Evolutionary conservation across 2,329 filamentous ascomycete species (phyloP).

Genomic region (Pseudogymnoascus sp.): DNA sequence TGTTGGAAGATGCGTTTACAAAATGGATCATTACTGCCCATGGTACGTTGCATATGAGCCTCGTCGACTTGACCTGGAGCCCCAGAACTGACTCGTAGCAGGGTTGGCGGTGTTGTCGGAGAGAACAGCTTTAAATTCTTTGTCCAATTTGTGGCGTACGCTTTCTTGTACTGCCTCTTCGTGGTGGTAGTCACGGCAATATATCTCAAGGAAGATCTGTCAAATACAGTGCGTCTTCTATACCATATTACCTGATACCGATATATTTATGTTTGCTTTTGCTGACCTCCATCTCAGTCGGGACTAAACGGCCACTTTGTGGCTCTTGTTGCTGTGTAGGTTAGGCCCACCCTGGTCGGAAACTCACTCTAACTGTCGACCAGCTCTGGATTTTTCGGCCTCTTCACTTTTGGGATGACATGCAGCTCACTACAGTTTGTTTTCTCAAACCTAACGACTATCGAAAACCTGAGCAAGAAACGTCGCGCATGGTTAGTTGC

Average conservation of each 20-base stretch:
- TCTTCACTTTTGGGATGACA: slow-evolving; percentile 78
- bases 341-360: slow-evolving; percentile 13
- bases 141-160: slow-evolving; percentile 75
- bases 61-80: neutral
- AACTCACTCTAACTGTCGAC: slow-evolving; percentile 14
- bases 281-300: neutral
- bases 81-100: slow-evolving; percentile 20
- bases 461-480: slow-evolving; percentile 64
- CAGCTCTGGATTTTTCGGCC: slow-evolving; percentile 58
- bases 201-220: slow-evolving; percentile 45
- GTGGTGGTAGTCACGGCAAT: slow-evolving; percentile 56
- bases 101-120: slow-evolving; percentile 87
- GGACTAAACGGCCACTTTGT: slow-evolving; percentile 52
- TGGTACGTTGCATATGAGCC: slow-evolving; percentile 41
- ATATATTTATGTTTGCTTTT: neutral
- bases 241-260: neutral
- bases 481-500: slow-evolving; percentile 64
- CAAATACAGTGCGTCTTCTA: neutral
- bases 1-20: slow-evolving; percentile 69
- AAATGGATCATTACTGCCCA: slow-evolving; percentile 95
- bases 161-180: slow-evolving; percentile 57
- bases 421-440: slow-evolving; percentile 63
- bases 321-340: slow-evolving; percentile 55
- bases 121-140: slow-evolving; percentile 92
- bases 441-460: slow-evolving; percentile 69